Conservation (phyloP, 2,329 filamentous ascomycete species). For the Verticillium longisporum region DNA sequence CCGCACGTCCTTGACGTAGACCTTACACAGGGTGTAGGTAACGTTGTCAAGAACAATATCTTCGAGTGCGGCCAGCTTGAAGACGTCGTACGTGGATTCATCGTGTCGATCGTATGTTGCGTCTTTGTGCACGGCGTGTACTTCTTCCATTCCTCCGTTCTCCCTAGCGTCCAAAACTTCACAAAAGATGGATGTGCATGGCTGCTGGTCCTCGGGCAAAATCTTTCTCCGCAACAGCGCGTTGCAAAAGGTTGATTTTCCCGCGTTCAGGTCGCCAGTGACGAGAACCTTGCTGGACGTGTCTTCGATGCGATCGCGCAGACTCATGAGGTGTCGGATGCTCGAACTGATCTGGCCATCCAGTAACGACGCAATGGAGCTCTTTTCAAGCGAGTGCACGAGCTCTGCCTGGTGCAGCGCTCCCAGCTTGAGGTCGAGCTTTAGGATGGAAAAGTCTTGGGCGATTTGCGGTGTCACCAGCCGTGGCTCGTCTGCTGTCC, state of each 20-base stretch:
- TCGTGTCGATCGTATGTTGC: conserved; percentile 77
- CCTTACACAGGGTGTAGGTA: conserved; percentile 89
- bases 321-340: conserved; percentile 78
- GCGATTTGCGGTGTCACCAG: conserved; percentile 88
- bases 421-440: conserved; percentile 88
- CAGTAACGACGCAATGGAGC: conserved; percentile 79
- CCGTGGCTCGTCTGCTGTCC: conserved; percentile 62
- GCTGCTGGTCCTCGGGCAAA: conserved; percentile 92
- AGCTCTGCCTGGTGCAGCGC: conserved; percentile 80
- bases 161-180: conserved; percentile 90
- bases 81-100: conserved; percentile 91
- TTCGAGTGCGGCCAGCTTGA: conserved; percentile 69
- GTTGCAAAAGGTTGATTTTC: conserved; percentile 98
- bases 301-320: conserved; percentile 93
- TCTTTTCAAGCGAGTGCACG: conserved; percentile 90
- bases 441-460: conserved; percentile 91
- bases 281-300: conserved; percentile 95
- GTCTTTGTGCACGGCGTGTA: conserved; percentile 87
- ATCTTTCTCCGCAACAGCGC: conserved; percentile 89
- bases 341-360: conserved; percentile 94
- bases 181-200: conserved; percentile 97
- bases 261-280: conserved; percentile 92
- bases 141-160: conserved; percentile 87
- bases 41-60: conserved; percentile 85
- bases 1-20: conserved; percentile 88